Base-by-base conservation (phyloP, 495 filamentous ascomycete genomes). In the Xylaria nigripes region DNA sequence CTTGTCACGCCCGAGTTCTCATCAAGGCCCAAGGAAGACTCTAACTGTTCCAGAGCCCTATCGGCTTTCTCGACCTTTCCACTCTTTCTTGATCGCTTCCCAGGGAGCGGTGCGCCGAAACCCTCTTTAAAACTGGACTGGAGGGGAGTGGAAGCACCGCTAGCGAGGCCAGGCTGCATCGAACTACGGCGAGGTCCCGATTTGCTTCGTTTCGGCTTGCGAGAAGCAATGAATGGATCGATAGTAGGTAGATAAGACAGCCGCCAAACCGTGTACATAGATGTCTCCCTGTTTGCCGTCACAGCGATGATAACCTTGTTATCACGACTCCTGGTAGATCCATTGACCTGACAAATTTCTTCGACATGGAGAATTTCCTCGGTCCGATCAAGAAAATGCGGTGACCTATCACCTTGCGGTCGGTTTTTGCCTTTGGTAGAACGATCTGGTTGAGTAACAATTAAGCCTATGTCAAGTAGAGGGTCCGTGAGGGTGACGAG, bases 401-500 rank as follows among this genome's bases (percentile, higher is more conserved):
- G 61, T 23, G 24, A 59, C 46, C 54, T 64, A 22, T 50, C 59
- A 23, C 58, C 48, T 34, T 46, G 42, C 32, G 54, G 54, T 25
- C 65, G 55, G 19, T 34, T 58, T 44, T 58, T 63, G 24, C 51
- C 45, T 19, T 65, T 54, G 9, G 53, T 54, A 43, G 63, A 46
- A 18, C 50, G 62, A 18, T 72, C 73, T 9, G 64, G 59, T 9
- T 68, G 61, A 0, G 83, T 81, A 13, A 96, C 85, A 34, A 96
- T 84, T 41, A 91, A 64, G 0, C 92, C 93, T 67, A 95, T 78
- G 61, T 96, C 90, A 2, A 89, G 75, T 54, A 96, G 72, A 27
- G 93, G 93, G 65, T 96, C 86, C 6, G 85, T 94, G 22, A 98
- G 76, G 29, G 86, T 87, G 54, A 90, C 94, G 1, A 96, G 72